Conservation (phyloP, 306 rosid species). For the Hippophae tibetana region DNA sequence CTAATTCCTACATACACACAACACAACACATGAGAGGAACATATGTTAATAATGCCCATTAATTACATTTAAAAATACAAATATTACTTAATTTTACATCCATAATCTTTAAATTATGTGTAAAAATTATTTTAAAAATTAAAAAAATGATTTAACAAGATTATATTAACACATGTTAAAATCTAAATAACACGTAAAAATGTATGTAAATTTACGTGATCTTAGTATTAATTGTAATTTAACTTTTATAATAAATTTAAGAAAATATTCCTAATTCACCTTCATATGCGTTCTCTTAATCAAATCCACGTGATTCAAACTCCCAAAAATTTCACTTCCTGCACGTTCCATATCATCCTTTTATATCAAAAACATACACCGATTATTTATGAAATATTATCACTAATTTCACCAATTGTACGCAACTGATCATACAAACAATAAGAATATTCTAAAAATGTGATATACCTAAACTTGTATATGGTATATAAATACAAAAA, state of each 20-base stretch:
- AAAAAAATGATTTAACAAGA: no score
- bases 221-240: no score
- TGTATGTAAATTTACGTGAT: no score
- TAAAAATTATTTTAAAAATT: no score
- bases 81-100: no score
- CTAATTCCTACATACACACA: constrained; percentile 16
- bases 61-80: background rate
- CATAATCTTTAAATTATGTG: no score
- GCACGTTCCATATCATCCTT: constrained; percentile 22
- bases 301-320: constrained; percentile 21
- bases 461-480: no score
- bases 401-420: background rate
- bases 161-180: no score
- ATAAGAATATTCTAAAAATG: no score
- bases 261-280: constrained; percentile 15
- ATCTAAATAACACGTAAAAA: no score
- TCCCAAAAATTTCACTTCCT: constrained; percentile 20
- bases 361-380: background rate
- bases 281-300: constrained; percentile 20
- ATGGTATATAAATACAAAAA: no score
- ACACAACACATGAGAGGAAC: background rate
- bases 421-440: background rate
- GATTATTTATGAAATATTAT: background rate
- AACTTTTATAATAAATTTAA: no score
- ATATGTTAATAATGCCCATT: background rate